Evolutionary conservation across 306 rosid genomes (phyloP).

Genomic region (Rubus parviflorus): DNA sequence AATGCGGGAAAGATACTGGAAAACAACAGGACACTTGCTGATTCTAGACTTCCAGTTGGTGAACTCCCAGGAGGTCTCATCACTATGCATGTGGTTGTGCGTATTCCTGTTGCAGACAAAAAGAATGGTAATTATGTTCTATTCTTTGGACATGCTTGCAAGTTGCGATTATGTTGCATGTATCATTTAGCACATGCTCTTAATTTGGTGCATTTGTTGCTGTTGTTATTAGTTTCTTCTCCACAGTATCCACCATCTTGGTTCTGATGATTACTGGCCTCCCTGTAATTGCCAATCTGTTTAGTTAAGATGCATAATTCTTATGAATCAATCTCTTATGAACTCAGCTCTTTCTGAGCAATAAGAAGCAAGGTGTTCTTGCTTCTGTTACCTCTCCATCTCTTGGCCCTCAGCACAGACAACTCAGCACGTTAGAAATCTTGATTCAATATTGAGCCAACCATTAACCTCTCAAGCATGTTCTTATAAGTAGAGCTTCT

Average conservation of each 20-base stretch:
- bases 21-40: slow-evolving; percentile 41
- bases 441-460: not conserved
- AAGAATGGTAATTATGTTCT: slow-evolving; percentile 31
- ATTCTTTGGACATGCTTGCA: not conserved
- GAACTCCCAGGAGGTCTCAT: slow-evolving; percentile 43
- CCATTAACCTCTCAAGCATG: not conserved
- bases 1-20: slow-evolving; percentile 50
- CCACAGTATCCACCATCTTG: not conserved
- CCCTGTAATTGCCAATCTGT: not conserved
- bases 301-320: not conserved
- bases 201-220: not conserved
- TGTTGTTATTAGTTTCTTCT: not conserved
- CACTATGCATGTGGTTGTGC: slow-evolving; percentile 50
- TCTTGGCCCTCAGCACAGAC: slow-evolving; percentile 7
- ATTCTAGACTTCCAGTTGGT: slow-evolving; percentile 39
- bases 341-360: not conserved
- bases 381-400: not conserved
- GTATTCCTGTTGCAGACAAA: slow-evolving; percentile 43
- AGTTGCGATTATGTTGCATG: not conserved
- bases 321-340: not conserved
- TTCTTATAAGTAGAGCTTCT: not conserved
- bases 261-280: not conserved
- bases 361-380: not conserved
- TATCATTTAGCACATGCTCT: slow-evolving; percentile 1
- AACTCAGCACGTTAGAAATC: not conserved